phyloP scores from a whole-genome alignment of 768 basidiomycete species.

The Cystobasidium onofrii region DNA sequence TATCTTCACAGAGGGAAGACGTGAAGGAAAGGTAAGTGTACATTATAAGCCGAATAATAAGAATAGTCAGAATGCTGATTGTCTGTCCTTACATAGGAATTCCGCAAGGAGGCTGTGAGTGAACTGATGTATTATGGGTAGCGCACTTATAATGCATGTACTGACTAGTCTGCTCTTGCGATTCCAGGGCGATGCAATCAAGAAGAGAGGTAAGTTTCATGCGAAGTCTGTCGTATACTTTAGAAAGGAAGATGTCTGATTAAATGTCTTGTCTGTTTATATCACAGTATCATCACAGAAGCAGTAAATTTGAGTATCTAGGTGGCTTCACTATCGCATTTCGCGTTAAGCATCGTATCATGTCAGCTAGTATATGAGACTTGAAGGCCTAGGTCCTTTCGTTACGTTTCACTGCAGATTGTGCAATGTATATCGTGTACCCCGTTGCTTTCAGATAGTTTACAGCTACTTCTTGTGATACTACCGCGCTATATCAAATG shows the following conservation, averaged over 20 bases:
- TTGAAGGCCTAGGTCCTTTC: too few relatives aligned
- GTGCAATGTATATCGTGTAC: too few relatives aligned
- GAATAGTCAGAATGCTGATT: background rate
- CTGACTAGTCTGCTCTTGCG: too few relatives aligned
- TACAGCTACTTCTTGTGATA: too few relatives aligned
- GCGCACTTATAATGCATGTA: background rate
- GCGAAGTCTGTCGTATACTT: background rate
- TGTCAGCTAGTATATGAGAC: too few relatives aligned
- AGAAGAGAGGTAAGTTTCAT: constrained; percentile 2
- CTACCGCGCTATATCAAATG: too few relatives aligned
- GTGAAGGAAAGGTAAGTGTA: constrained; percentile 19
- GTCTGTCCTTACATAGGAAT: background rate
- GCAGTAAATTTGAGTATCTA: background rate
- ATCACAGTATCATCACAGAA: background rate
- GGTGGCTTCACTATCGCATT: too few relatives aligned
- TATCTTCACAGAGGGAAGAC: constrained; percentile 7
- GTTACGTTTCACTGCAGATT: too few relatives aligned
- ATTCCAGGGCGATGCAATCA: background rate
- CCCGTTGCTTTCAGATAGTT: too few relatives aligned
- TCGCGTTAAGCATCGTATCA: too few relatives aligned
- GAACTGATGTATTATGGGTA: background rate
- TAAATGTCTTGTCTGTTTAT: too few relatives aligned
- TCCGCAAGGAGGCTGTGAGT: background rate
- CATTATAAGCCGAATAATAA: too few relatives aligned
- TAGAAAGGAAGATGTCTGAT: background rate